These are phyloP conservation scores for Taphrina pruni DNA, from an alignment of 1,139 yeast genomes.

Conservation along the genomic window DNA sequence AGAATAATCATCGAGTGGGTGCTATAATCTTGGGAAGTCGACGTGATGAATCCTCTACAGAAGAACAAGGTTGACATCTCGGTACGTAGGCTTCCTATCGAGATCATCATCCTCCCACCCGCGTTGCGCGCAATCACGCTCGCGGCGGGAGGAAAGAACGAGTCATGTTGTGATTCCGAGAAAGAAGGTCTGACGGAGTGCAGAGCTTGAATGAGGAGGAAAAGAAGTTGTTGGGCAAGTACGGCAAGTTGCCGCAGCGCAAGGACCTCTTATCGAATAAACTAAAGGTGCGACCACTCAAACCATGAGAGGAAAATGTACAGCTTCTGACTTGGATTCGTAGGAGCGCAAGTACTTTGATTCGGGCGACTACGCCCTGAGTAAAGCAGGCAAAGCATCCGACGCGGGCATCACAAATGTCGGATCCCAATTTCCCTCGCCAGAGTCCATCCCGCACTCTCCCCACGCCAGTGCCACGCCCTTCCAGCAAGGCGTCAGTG, in stretches of 20 bases:
- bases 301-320: no score
- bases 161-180: no score
- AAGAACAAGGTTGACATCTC: slow-evolving; percentile 38
- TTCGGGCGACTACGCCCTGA: slow-evolving; percentile 96
- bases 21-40: no score
- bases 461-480: slow-evolving; percentile 24
- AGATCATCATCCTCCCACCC: no score
- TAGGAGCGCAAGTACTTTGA: slow-evolving; percentile 94
- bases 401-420: slow-evolving; percentile 51
- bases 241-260: slow-evolving; percentile 87
- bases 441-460: slow-evolving; percentile 54
- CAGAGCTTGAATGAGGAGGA: slow-evolving; percentile 51
- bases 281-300: slow-evolving; percentile 48
- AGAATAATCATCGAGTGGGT: no score
- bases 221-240: slow-evolving; percentile 66
- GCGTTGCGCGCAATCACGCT: no score
- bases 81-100: neutral
- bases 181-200: no score
- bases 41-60: slow-evolving; percentile 36
- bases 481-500: slow-evolving; percentile 27
- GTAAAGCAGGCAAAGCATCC: slow-evolving; percentile 62
- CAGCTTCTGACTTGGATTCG: no score
- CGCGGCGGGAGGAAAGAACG: no score
- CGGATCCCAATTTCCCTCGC: slow-evolving; percentile 56
- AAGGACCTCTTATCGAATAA: slow-evolving; percentile 81